A percentile compares a stretch with the other conserved stretches of the same genome.
Conservation (phyloP, 805 yeast genomes). For the Schwanniomyces pseudopolymorphus region DNA sequence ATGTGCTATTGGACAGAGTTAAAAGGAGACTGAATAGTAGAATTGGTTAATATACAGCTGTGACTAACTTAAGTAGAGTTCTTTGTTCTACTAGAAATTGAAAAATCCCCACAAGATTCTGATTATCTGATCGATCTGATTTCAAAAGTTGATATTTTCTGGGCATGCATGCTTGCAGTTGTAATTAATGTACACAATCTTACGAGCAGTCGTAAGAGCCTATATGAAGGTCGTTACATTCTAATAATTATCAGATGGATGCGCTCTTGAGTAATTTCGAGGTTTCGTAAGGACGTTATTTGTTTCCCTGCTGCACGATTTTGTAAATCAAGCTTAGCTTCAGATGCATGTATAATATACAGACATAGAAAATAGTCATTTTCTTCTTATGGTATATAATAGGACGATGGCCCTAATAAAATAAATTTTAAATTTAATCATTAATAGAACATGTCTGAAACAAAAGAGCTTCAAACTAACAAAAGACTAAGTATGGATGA, state of each 20-base stretch:
- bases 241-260: not conserved
- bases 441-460: not conserved
- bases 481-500: not conserved
- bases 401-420: not conserved
- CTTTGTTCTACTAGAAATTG: too few species aligned
- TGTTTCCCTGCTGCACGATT: not conserved
- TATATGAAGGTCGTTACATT: not conserved
- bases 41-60: too few species aligned
- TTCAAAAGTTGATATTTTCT: not conserved
- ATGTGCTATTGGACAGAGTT: too few species aligned
- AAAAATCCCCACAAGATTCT: not conserved
- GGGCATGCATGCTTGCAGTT: not conserved
- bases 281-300: not conserved
- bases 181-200: not conserved
- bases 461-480: not conserved
- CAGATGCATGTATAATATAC: not conserved
- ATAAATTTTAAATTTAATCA: not conserved
- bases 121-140: not conserved
- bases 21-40: too few species aligned
- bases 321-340: not conserved
- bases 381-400: not conserved
- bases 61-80: too few species aligned
- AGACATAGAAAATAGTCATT: not conserved
- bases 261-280: not conserved
- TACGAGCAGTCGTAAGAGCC: not conserved